phyloP scores from a whole-genome alignment of 768 basidiomycete genomes.

The Suillus weaverae region DNA sequence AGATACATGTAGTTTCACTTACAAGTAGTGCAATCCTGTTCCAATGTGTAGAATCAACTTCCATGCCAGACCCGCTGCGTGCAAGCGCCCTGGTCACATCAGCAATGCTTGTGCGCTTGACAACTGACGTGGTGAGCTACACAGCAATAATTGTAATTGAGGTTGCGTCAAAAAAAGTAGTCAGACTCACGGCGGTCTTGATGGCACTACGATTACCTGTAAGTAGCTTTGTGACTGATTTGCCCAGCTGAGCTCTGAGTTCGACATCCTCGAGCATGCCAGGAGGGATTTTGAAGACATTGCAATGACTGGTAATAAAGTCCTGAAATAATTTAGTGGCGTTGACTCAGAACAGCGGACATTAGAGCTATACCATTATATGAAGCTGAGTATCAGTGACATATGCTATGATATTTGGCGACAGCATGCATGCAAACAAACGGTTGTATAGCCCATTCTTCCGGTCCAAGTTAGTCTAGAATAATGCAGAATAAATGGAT shows the following conservation, averaged over 20 bases:
- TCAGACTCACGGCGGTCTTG: background rate
- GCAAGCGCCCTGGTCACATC: background rate
- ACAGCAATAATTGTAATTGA: background rate
- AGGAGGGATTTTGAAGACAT: slow-evolving; percentile 1
- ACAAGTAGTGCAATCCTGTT: slow-evolving; percentile 8
- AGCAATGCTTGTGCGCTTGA: slow-evolving; percentile 1
- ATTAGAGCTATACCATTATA: slow-evolving; percentile 1
- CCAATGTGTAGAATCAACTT: slow-evolving; percentile 7
- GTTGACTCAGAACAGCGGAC: background rate
- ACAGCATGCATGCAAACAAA: slow-evolving; percentile 6
- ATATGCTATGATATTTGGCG: slow-evolving; percentile 8
- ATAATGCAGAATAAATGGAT: background rate
- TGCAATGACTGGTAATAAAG: slow-evolving; percentile 3
- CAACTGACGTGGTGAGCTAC: background rate
- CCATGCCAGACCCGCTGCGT: background rate
- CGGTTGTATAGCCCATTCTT: background rate
- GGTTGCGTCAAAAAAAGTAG: too few species aligned
- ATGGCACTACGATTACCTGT: background rate
- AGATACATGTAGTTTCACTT: background rate
- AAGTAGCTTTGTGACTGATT: slow-evolving; percentile 8
- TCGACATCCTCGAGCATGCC: background rate
- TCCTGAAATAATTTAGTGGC: slow-evolving; percentile 2
- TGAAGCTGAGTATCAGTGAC: slow-evolving; percentile 5
- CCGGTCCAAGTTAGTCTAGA: background rate
- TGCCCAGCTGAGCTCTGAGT: slow-evolving; percentile 2